These are phyloP conservation scores for Luffa aegyptiaca DNA, from an alignment of 306 rosid species.

Conservation along the genomic window DNA sequence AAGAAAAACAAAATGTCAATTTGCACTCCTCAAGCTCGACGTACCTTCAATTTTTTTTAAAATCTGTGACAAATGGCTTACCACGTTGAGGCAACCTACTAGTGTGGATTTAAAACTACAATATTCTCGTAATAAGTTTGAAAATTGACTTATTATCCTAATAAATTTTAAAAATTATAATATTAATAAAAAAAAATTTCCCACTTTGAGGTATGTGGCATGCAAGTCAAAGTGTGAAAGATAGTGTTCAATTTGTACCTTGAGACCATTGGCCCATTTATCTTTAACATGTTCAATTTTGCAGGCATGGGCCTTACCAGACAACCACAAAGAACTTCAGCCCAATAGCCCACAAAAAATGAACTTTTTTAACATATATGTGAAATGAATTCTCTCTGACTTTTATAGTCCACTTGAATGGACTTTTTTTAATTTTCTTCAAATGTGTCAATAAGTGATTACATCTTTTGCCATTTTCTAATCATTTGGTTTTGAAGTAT, in stretches of 20 bases:
- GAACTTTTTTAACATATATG: neutral
- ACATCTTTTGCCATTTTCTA: neutral
- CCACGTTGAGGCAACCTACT: too few species aligned
- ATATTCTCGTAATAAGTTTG: too few species aligned
- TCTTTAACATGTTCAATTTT: neutral
- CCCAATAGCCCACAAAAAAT: neutral
- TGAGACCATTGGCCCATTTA: neutral
- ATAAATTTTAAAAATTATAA: too few species aligned
- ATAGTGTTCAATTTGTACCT: neutral
- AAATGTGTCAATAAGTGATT: neutral
- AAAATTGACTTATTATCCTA: too few species aligned
- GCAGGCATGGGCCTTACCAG: neutral
- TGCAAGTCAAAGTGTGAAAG: too few species aligned
- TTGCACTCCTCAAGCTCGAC: too few species aligned
- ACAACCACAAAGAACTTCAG: neutral
- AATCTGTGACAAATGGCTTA: too few species aligned
- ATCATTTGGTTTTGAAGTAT: neutral
- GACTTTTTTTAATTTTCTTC: neutral
- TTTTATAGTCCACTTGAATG: neutral
- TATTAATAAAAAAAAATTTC: too few species aligned
- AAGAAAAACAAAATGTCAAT: too few species aligned
- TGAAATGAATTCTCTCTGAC: neutral
- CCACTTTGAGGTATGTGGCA: too few species aligned
- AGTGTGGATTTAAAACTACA: too few species aligned
- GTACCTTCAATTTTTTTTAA: too few species aligned